Evolutionary conservation across 1,284 basidiomycete genomes (phyloP).

Genomic region (Cryptococcus amylolentus): DNA sequence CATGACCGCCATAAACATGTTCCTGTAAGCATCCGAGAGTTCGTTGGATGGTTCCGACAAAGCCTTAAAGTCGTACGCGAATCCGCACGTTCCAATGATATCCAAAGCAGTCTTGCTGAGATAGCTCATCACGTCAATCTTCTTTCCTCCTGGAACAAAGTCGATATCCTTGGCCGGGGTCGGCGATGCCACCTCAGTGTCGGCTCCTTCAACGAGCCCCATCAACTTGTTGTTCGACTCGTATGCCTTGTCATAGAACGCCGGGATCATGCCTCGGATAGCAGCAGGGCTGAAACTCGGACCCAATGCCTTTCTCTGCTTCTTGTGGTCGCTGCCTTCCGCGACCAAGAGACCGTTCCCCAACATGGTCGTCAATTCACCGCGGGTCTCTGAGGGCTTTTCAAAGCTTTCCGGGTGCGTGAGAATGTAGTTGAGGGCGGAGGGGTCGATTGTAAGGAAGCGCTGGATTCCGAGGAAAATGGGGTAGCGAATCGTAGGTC

Average conservation of each 20-base stretch:
- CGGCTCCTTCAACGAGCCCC: conserved; percentile 14
- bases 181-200: conserved; percentile 12
- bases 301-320: conserved; percentile 53
- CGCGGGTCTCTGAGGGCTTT: conserved; percentile 62
- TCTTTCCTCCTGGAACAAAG: conserved; percentile 17
- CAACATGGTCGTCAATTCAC: conserved; percentile 52
- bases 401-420: conserved; percentile 61
- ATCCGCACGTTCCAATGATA: conserved; percentile 67
- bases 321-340: conserved; percentile 54
- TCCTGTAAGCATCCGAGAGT: conserved; percentile 34
- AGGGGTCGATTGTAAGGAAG: conserved; percentile 60
- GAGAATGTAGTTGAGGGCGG: conserved; percentile 61
- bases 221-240: conserved; percentile 51
- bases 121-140: conserved; percentile 63
- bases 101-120: conserved; percentile 65
- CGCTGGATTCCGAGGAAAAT: conserved; percentile 33
- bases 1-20: conserved; percentile 29
- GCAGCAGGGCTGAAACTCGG: conserved; percentile 43
- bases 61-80: conserved; percentile 61
- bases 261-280: conserved; percentile 47
- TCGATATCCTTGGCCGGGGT: conserved; percentile 22
- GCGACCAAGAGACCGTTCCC: conserved; percentile 45
- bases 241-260: conserved; percentile 62
- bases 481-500: conserved; percentile 21
- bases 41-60: conserved; percentile 31